Conservation (phyloP, 306 rosid genomes). For the Quercus robur region DNA sequence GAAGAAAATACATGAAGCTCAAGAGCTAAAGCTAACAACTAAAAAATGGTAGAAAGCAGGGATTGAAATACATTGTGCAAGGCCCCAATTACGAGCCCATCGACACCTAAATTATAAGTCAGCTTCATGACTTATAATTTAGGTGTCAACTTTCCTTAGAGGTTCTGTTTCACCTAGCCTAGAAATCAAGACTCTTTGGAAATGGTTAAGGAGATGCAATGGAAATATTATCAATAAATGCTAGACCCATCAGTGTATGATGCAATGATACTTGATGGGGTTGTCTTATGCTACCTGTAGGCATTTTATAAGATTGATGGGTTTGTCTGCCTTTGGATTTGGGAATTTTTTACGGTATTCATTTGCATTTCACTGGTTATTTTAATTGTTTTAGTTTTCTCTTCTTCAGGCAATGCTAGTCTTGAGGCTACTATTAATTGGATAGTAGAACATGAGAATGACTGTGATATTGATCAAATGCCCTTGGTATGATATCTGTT, state of each 20-base stretch:
- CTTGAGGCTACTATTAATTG: conserved; percentile 89
- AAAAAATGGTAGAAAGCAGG: no score
- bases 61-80: no score
- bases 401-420: conserved; percentile 66
- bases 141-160: background rate
- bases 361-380: conserved; percentile 5
- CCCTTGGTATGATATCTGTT: conserved; percentile 56
- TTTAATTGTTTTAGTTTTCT: conserved; percentile 21
- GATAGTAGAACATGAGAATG: conserved; percentile 91
- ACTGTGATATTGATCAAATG: conserved; percentile 78
- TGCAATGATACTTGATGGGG: no score
- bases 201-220: background rate
- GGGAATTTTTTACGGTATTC: background rate
- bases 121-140: background rate
- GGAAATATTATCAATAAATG: background rate
- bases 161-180: background rate
- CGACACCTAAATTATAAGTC: no score
- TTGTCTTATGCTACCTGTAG: background rate
- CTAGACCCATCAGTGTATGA: background rate
- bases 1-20: no score
- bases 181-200: background rate
- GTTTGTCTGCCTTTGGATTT: background rate
- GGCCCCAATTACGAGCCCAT: no score
- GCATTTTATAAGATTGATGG: background rate
- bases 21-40: no score